Percentiles rank a stretch among this genome's conserved stretches.
phyloP scores from a whole-genome alignment of 2,329 filamentous ascomycete species.

The Phialophora tarda region DNA sequence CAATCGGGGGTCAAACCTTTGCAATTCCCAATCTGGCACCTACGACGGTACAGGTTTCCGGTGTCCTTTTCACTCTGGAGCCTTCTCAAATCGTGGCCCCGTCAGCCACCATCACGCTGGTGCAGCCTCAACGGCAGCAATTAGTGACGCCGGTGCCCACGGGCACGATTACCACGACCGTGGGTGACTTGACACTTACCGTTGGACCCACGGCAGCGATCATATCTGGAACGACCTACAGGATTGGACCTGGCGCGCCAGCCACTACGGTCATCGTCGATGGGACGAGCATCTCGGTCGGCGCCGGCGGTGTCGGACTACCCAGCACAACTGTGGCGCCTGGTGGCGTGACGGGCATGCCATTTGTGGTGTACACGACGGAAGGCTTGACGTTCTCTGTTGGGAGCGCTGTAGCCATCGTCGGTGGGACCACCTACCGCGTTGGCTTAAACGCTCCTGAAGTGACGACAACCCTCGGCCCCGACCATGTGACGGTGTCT shows the following conservation, averaged over 20 bases:
- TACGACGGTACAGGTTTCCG: slow-evolving; percentile 30
- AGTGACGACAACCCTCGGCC: slow-evolving; percentile 55
- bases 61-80: slow-evolving; percentile 33
- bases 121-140: slow-evolving; percentile 13
- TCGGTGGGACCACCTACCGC: slow-evolving; percentile 59
- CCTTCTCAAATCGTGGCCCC: slow-evolving; percentile 34
- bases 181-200: slow-evolving; percentile 35
- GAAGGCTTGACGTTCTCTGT: slow-evolving; percentile 39
- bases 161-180: slow-evolving; percentile 25
- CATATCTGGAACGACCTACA: slow-evolving; percentile 40
- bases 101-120: slow-evolving; percentile 31
- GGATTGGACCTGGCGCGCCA: slow-evolving; percentile 37
- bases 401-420: slow-evolving; percentile 46
- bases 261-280: slow-evolving; percentile 37
- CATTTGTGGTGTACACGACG: slow-evolving; percentile 32
- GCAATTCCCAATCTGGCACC: slow-evolving; percentile 32
- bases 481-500: slow-evolving; percentile 60
- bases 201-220: slow-evolving; percentile 40
- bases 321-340: slow-evolving; percentile 38
- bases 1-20: slow-evolving; percentile 36
- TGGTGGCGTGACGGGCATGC: slow-evolving; percentile 16
- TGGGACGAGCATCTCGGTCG: slow-evolving; percentile 39
- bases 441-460: slow-evolving; percentile 53
- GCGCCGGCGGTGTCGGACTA: slow-evolving; percentile 38
- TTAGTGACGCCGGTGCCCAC: slow-evolving; percentile 17